Evolutionary conservation across 768 basidiomycete species (phyloP).

Genomic region (Russula lepida): DNA sequence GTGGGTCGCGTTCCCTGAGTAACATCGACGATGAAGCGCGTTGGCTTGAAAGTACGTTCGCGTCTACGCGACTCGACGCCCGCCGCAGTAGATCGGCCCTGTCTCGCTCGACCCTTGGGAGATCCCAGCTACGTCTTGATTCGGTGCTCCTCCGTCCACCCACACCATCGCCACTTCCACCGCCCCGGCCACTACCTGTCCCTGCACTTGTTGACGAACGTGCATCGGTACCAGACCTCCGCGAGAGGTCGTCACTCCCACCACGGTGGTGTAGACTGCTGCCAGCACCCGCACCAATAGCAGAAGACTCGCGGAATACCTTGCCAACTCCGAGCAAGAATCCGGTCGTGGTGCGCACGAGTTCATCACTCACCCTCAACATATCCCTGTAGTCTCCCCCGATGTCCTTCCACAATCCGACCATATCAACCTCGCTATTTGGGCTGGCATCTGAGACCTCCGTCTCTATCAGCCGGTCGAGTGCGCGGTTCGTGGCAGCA

Average conservation of each 20-base stretch:
- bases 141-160: conserved; percentile 40
- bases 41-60: conserved; percentile 13
- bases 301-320: conserved; percentile 49
- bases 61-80: conserved; percentile 24
- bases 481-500: conserved; percentile 44
- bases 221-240: conserved; percentile 29
- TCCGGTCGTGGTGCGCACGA: conserved; percentile 67
- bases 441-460: conserved; percentile 49
- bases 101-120: conserved; percentile 21
- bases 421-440: conserved; percentile 32
- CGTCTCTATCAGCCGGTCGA: conserved; percentile 68
- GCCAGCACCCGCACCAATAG: conserved; percentile 19
- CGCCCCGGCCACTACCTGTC: conserved; percentile 30
- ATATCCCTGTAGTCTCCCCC: conserved; percentile 68
- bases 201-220: conserved; percentile 22
- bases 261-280: conserved; percentile 38
- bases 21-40: conserved; percentile 24
- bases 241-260: conserved; percentile 41
- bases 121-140: conserved; percentile 40
- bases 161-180: conserved; percentile 45
- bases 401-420: conserved; percentile 58
- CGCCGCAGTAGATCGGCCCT: conserved; percentile 25
- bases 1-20: conserved; percentile 26
- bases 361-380: conserved; percentile 65
- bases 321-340: conserved; percentile 70